Percentiles rank a stretch among this genome's conserved stretches.
These are phyloP conservation scores for Globisporangium okanoganense DNA, from an alignment of 352 stramenopile genomes.

Conservation along the genomic window DNA sequence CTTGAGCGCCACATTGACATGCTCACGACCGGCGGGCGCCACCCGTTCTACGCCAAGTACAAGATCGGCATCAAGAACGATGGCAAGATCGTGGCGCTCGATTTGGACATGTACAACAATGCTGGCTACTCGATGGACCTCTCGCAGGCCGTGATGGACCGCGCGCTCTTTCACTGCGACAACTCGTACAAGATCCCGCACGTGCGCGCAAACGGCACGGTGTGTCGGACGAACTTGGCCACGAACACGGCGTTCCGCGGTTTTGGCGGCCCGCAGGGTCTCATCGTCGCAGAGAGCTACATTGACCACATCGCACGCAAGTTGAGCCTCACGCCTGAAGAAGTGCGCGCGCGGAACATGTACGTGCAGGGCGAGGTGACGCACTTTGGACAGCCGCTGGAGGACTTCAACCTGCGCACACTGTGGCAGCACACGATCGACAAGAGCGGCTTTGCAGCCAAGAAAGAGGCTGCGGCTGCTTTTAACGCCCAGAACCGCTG, in stretches of 20 bases:
- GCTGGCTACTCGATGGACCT: slow-evolving; percentile 94
- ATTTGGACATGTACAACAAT: slow-evolving; percentile 95
- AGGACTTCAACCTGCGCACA: slow-evolving; percentile 88
- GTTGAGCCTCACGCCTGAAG: slow-evolving; percentile 64
- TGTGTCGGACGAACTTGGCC: slow-evolving; percentile 94
- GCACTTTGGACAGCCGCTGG: slow-evolving; percentile 92
- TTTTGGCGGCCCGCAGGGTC: slow-evolving; percentile 93
- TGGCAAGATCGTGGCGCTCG: slow-evolving; percentile 86
- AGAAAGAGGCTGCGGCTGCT: slow-evolving; percentile 56
- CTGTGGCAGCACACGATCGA: slow-evolving; percentile 79
- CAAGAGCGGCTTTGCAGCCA: slow-evolving; percentile 66
- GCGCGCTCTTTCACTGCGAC: slow-evolving; percentile 95
- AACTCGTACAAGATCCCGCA: slow-evolving; percentile 94
- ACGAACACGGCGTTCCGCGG: slow-evolving; percentile 95
- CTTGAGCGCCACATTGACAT: slow-evolving; percentile 96
- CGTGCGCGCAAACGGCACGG: slow-evolving; percentile 80
- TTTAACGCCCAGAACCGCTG: slow-evolving; percentile 92
- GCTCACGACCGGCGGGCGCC: slow-evolving; percentile 89
- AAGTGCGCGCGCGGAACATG: slow-evolving; percentile 89
- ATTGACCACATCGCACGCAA: slow-evolving; percentile 93
- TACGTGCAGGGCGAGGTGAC: slow-evolving; percentile 88
- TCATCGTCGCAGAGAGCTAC: slow-evolving; percentile 91
- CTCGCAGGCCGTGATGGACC: slow-evolving; percentile 92
- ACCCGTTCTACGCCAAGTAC: slow-evolving; percentile 95
- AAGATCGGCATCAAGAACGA: slow-evolving; percentile 81